Evolutionary conservation across 2,329 filamentous ascomycete species (phyloP), one percentile per base, ranked within the genome.

Genomic region (Ophiobolus disseminans): DNA sequence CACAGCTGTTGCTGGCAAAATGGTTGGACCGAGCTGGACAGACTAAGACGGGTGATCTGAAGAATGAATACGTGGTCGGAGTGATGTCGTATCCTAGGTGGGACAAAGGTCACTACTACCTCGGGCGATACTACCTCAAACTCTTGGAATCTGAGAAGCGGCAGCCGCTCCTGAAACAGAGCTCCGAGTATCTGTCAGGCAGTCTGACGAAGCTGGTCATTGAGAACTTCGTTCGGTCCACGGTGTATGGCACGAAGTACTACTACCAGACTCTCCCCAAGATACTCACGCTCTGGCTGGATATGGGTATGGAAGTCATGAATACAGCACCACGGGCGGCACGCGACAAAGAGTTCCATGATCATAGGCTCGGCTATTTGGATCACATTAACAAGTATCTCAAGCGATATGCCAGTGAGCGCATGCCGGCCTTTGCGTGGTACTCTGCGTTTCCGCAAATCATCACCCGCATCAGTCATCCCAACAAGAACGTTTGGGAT

Each of bases 71-170:
- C 63, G 87, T 91, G 54, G 84, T 88, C 58, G 92, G 92, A 1
- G 84, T 89, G n/a, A 86, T 83, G 66, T 86, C 84, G 2, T 77
- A 72, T 55, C 76, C 79, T 4, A 85, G 85, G 41, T 99, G 93
- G 92, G 94, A 99, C 69, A 97, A 97, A 73, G 92, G 91, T 0
- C 93, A 97, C 69, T 99, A 97, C 71, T 96, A 97, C 70, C 82
- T 99, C 8, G 94, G 94, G 4, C 91, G 93, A 37, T 91, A 97
- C 73, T 99, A 99, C 80, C 95, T 96, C 71, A 99, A 97, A 73
- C 83, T 97, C 3, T 78, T 97, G 3, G 93, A 97, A 63, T 90
- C 91, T 0, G 91, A 97, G 70, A 92, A 91, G 72, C 78, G 82
- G 2, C 83, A 96, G 42, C 86, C 88, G 28, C 79, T 84, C 14